phyloP scores from a whole-genome alignment of 495 filamentous ascomycete species.

The Podospora comata region DNA sequence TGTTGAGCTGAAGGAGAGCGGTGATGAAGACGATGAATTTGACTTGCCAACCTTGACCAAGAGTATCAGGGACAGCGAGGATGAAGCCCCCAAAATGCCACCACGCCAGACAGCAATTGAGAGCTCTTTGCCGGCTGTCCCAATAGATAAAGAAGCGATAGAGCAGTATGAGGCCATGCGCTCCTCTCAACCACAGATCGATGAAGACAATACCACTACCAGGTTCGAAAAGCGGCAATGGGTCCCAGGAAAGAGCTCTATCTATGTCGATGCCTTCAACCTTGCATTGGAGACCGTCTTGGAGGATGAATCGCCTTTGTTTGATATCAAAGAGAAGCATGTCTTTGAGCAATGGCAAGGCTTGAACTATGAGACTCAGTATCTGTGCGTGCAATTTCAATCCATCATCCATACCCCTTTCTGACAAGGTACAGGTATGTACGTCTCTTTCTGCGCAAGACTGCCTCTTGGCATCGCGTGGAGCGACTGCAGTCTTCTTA shows the following conservation, averaged over 20 bases:
- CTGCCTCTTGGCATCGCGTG: conserved; percentile 88
- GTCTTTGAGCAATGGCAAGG: conserved; percentile 74
- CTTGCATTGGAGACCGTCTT: conserved; percentile 87
- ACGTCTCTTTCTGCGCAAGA: conserved; percentile 89
- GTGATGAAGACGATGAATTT: conserved; percentile 9
- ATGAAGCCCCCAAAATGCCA: neutral
- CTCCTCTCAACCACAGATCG: conserved; percentile 38
- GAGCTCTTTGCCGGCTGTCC: conserved; percentile 65
- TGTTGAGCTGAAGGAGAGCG: conserved; percentile 30
- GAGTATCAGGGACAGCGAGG: conserved; percentile 29
- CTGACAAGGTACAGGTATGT: conserved; percentile 61
- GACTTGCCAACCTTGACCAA: neutral
- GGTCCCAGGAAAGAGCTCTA: conserved; percentile 64
- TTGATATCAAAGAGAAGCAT: conserved; percentile 71
- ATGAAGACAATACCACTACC: conserved; percentile 38
- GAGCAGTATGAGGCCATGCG: conserved; percentile 69
- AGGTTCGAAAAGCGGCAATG: conserved; percentile 41
- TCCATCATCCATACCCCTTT: neutral
- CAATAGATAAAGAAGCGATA: conserved; percentile 68
- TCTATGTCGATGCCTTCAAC: conserved; percentile 98
- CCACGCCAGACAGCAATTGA: conserved; percentile 65
- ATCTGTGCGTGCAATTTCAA: conserved; percentile 61
- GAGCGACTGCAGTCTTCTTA: conserved; percentile 60
- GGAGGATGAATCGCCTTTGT: conserved; percentile 84
- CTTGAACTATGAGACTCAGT: conserved; percentile 83